These are phyloP conservation scores for Pestalotiopsis sp. DNA, from an alignment of 2,329 filamentous ascomycete genomes.

Conservation along the genomic window DNA sequence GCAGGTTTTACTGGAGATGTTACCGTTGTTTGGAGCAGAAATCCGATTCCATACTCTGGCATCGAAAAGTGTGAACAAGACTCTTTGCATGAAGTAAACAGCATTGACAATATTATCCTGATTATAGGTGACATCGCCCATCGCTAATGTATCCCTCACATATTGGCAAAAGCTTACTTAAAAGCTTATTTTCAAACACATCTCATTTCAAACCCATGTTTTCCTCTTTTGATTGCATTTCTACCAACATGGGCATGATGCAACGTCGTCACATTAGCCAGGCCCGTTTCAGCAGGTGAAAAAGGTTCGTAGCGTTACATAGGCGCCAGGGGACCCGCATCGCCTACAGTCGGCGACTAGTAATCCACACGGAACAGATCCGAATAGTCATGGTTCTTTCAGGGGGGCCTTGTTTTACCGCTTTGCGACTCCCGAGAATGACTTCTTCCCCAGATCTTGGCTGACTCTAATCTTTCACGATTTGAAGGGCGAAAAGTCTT, in stretches of 20 bases:
- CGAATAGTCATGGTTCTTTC: background rate
- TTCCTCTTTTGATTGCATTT: background rate
- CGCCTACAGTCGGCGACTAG: background rate
- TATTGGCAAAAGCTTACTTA: background rate
- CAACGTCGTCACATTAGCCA: background rate
- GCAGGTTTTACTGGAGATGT: background rate
- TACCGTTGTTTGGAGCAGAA: background rate
- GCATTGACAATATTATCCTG: background rate
- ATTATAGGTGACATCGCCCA: background rate
- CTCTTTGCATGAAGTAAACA: background rate
- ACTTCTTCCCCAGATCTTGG: background rate
- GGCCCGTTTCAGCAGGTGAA: background rate
- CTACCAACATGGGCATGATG: background rate
- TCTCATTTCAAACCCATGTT: background rate
- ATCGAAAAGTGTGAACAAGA: background rate
- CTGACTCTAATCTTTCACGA: background rate
- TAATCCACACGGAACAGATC: background rate
- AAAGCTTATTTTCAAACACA: background rate
- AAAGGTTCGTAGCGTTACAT: background rate
- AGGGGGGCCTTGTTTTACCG: background rate
- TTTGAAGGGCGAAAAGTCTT: background rate
- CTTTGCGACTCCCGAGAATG: background rate
- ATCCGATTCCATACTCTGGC: background rate
- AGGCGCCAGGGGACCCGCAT: background rate
- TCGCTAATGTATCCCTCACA: background rate